phyloP scores from a whole-genome alignment of 2,329 filamentous ascomycete genomes.

The Epichloe elymi region DNA sequence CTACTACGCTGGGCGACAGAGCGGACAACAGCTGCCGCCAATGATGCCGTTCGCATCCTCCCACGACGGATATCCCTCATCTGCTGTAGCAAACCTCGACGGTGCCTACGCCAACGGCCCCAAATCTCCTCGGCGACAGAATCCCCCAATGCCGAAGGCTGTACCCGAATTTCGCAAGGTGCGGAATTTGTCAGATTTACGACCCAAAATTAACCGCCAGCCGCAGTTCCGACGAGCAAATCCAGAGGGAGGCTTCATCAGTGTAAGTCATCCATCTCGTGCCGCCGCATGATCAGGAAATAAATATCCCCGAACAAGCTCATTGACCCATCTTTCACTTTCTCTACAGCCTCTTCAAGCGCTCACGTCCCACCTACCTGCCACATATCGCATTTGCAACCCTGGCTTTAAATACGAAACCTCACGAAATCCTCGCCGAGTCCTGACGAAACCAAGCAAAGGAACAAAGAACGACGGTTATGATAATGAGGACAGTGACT shows the following conservation, averaged over 20 bases:
- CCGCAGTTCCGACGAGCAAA: constrained; percentile 87
- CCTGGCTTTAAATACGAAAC: constrained; percentile 98
- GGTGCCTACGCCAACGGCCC: constrained; percentile 44
- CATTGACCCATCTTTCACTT: not conserved
- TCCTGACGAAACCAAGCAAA: constrained; percentile 96
- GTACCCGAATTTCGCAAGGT: constrained; percentile 83
- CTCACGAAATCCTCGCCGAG: constrained; percentile 85
- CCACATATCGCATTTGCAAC: constrained; percentile 97
- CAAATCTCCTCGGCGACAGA: constrained; percentile 44
- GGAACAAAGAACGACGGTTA: constrained; percentile 97
- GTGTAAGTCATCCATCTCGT: constrained; percentile 44
- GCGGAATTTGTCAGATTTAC: constrained; percentile 57
- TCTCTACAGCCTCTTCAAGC: constrained; percentile 78
- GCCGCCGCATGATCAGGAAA: not conserved
- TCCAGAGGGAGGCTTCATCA: constrained; percentile 91
- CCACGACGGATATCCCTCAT: constrained; percentile 61
- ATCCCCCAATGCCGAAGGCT: constrained; percentile 40
- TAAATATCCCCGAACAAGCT: not conserved
- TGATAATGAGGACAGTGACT: constrained; percentile 98
- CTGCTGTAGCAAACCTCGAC: constrained; percentile 59
- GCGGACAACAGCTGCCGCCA: constrained; percentile 56
- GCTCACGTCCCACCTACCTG: constrained; percentile 79
- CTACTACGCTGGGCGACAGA: constrained; percentile 41
- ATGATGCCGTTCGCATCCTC: constrained; percentile 55
- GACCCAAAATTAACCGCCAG: constrained; percentile 73